phyloP scores from a whole-genome alignment of 768 basidiomycete species.

The Naematelia aurantialba region DNA sequence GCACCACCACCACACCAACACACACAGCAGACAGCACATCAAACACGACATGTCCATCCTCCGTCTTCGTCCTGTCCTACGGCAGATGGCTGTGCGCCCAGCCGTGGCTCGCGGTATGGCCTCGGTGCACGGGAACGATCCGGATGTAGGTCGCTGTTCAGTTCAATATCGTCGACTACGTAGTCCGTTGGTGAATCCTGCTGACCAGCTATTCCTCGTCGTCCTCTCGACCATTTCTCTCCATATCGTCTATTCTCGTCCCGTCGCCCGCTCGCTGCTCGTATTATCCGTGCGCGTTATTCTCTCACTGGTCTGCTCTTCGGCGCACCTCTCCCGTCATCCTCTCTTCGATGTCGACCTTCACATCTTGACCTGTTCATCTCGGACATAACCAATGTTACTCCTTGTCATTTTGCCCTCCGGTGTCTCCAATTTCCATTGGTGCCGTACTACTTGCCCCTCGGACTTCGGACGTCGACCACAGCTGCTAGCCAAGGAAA shows the following conservation, averaged over 20 bases:
- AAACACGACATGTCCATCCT: constrained; percentile 18
- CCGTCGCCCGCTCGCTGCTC: neutral
- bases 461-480: neutral
- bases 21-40: neutral
- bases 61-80: constrained; percentile 18
- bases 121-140: constrained; percentile 22
- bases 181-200: no score
- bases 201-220: no score
- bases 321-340: neutral
- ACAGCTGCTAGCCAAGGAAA: constrained; percentile 30
- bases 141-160: constrained; percentile 6
- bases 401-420: neutral
- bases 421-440: no score
- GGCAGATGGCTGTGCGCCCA: constrained; percentile 4
- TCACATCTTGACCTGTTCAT: neutral
- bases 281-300: no score
- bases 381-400: neutral
- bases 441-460: no score
- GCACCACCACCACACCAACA: neutral
- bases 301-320: no score
- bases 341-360: neutral
- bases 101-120: neutral
- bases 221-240: no score
- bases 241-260: no score
- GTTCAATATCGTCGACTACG: no score